Evolutionary conservation across 495 filamentous ascomycete species (phyloP).

Genomic region (Penicillium silybi): DNA sequence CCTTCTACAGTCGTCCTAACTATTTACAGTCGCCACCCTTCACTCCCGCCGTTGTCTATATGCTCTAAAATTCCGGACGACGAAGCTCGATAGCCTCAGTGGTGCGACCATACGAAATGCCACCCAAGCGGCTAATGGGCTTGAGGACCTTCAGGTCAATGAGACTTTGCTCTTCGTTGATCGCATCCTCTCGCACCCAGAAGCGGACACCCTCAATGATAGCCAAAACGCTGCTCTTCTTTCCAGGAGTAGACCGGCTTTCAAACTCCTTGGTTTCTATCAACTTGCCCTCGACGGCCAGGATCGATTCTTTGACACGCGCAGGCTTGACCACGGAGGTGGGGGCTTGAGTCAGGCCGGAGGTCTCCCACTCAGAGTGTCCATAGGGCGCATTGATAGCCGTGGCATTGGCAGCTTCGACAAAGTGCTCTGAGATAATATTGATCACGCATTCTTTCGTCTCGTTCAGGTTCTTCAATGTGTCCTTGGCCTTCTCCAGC

Average conservation of each 20-base stretch:
- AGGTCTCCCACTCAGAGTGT: slow-evolving; percentile 74
- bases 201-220: slow-evolving; percentile 84
- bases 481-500: slow-evolving; percentile 66
- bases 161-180: slow-evolving; percentile 68
- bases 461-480: slow-evolving; percentile 66
- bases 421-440: slow-evolving; percentile 76
- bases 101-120: slow-evolving; percentile 73
- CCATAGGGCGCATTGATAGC: slow-evolving; percentile 76
- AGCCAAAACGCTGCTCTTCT: slow-evolving; percentile 67
- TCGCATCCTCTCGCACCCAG: slow-evolving; percentile 84
- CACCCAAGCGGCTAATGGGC: slow-evolving; percentile 76
- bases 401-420: slow-evolving; percentile 84
- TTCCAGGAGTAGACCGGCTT: slow-evolving; percentile 61
- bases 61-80: slow-evolving; percentile 46
- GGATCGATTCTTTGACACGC: slow-evolving; percentile 77
- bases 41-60: neutral
- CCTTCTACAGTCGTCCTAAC: too few species aligned
- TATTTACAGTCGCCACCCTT: too few species aligned
- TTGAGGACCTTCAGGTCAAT: slow-evolving; percentile 68
- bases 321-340: slow-evolving; percentile 62
- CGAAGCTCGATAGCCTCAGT: slow-evolving; percentile 73
- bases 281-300: slow-evolving; percentile 76
- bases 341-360: slow-evolving; percentile 69
- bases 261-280: slow-evolving; percentile 73
- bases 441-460: slow-evolving; percentile 76